A percentile compares a stretch with the other conserved stretches of the same genome.
Evolutionary conservation across 2,329 filamentous ascomycete genomes (phyloP).

Genomic region (Pseudocercospora fijiensis): DNA sequence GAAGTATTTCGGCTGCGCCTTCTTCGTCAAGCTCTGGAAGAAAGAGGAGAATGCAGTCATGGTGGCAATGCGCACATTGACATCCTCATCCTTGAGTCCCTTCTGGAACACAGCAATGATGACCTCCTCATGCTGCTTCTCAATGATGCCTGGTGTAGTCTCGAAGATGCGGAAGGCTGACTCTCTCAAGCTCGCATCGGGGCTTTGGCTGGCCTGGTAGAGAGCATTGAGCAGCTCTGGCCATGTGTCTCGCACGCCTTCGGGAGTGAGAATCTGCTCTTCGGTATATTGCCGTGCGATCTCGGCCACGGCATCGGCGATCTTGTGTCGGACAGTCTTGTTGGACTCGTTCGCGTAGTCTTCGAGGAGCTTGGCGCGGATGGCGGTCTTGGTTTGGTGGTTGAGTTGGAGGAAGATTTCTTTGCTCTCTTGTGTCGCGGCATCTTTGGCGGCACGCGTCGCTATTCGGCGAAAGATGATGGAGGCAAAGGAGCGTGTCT

Average conservation of each 20-base stretch:
- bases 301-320: constrained; percentile 96
- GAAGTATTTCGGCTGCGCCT: constrained; percentile 84
- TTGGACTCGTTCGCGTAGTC: constrained; percentile 71
- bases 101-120: constrained; percentile 84
- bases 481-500: constrained; percentile 88
- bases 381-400: constrained; percentile 70
- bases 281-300: constrained; percentile 93
- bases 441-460: constrained; percentile 78
- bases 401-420: constrained; percentile 84
- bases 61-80: constrained; percentile 83
- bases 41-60: constrained; percentile 97
- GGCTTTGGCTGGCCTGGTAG: constrained; percentile 86
- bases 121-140: constrained; percentile 90
- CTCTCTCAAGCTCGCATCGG: constrained; percentile 80
- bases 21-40: constrained; percentile 87
- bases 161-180: constrained; percentile 93
- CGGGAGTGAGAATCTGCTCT: constrained; percentile 47
- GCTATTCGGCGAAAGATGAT: constrained; percentile 94
- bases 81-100: constrained; percentile 86
- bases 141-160: constrained; percentile 91
- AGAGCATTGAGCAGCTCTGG: constrained; percentile 81
- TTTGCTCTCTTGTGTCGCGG: constrained; percentile 64
- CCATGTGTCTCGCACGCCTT: constrained; percentile 63
- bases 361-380: constrained; percentile 80
- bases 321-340: constrained; percentile 81